These are phyloP conservation scores for Millerago galiae DNA, from an alignment of 805 yeast species.

Conservation along the genomic window DNA sequence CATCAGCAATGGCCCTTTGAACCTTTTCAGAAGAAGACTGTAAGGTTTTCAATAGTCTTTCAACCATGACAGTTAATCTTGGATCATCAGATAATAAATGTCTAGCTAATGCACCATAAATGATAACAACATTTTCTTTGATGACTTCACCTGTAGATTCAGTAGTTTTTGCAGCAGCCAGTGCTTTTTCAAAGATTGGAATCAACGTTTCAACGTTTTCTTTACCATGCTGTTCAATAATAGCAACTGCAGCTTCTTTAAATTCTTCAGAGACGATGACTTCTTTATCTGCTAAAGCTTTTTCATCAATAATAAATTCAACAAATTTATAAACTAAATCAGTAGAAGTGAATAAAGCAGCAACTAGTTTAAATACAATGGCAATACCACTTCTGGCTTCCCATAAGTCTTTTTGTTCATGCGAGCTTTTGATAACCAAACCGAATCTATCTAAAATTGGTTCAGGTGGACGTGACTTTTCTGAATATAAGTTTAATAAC, in stretches of 20 bases:
- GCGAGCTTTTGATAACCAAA: constrained; percentile 54
- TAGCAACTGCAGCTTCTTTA: constrained; percentile 81
- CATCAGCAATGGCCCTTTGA: constrained; percentile 79
- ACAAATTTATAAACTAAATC: constrained; percentile 48
- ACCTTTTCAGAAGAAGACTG: constrained; percentile 88
- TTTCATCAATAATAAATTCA: constrained; percentile 51
- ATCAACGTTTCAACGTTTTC: constrained; percentile 64
- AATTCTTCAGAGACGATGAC: constrained; percentile 70
- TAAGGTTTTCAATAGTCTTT: constrained; percentile 64
- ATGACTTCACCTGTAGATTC: constrained; percentile 51
- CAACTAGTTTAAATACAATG: constrained; percentile 51
- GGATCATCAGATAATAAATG: constrained; percentile 65
- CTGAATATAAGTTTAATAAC: constrained; percentile 50
- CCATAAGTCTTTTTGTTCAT: constrained; percentile 71
- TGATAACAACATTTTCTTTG: constrained; percentile 74
- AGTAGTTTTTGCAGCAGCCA: constrained; percentile 41
- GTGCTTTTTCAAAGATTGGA: constrained; percentile 70
- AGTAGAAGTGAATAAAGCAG: constrained; percentile 30
- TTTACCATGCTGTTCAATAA: constrained; percentile 63
- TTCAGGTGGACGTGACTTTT: constrained; percentile 65
- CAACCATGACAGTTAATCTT: constrained; percentile 59
- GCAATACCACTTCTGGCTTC: constrained; percentile 82
- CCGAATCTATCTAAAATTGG: constrained; percentile 78
- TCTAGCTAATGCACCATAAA: constrained; percentile 87
- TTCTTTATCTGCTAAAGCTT: constrained; percentile 72